Evolutionary conservation across 1,284 basidiomycete species (phyloP).

Genomic region (Ustilago curta): DNA sequence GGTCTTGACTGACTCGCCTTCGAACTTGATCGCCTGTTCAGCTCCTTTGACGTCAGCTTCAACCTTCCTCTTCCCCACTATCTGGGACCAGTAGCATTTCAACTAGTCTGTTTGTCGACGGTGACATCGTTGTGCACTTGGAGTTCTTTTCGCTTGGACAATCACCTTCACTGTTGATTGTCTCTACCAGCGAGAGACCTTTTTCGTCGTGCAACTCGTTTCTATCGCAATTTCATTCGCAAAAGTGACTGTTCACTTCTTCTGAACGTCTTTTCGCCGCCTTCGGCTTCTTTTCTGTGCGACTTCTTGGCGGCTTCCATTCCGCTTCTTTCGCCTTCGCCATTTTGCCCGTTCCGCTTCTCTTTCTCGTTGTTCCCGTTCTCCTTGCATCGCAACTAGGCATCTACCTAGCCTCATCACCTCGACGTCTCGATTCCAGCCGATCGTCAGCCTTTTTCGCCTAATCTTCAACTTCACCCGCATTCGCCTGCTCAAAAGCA

Average conservation of each 20-base stretch:
- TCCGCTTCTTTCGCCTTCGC: constrained; percentile 9
- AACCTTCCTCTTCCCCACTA: neutral
- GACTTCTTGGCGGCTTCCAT: constrained; percentile 2
- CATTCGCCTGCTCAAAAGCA: constrained; percentile 2
- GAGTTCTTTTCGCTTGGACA: constrained; percentile 28
- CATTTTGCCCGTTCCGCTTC: neutral
- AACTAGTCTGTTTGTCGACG: constrained; percentile 47
- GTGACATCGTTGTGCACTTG: constrained; percentile 32
- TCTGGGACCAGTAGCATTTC: constrained; percentile 32
- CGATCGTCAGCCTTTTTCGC: neutral
- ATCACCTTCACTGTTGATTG: constrained; percentile 49
- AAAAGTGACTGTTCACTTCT: constrained; percentile 14
- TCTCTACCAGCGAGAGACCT: constrained; percentile 15
- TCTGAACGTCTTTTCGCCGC: constrained; percentile 23
- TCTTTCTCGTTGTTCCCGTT: neutral
- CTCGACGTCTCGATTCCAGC: constrained; percentile 16
- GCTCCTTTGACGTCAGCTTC: constrained; percentile 21
- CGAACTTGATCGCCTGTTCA: constrained; percentile 19
- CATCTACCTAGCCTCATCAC: constrained; percentile 9
- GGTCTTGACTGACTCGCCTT: constrained; percentile 46
- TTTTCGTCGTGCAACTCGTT: constrained; percentile 9
- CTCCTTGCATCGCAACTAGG: constrained; percentile 20
- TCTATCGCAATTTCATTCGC: constrained; percentile 17
- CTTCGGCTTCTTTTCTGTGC: constrained; percentile 18
- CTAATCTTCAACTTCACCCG: constrained; percentile 1